phyloP scores from a whole-genome alignment of 2,329 filamentous ascomycete species.

The Xylaria arbuscula region DNA sequence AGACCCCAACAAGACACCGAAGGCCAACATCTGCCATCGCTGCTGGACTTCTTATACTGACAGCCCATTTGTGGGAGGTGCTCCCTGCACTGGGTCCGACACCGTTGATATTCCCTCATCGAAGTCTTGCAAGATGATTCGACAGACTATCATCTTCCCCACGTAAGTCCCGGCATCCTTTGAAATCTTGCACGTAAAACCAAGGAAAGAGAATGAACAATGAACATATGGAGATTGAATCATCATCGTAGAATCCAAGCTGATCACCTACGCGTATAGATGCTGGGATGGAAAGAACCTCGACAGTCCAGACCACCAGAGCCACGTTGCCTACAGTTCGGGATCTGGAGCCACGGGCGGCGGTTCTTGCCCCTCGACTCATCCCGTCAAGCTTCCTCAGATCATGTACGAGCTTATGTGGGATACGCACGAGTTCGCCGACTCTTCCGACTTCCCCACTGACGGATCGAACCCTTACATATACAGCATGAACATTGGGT shows the following conservation, averaged over 20 bases:
- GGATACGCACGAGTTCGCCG: conserved; percentile 56
- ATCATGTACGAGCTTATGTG: conserved; percentile 63
- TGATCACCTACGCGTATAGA: conserved; percentile 45
- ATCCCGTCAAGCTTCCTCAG: conserved; percentile 60
- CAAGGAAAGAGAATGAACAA: neutral
- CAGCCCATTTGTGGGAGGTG: conserved; percentile 59
- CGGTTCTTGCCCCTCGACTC: conserved; percentile 58
- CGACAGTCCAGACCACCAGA: conserved; percentile 60
- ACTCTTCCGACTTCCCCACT: conserved; percentile 57
- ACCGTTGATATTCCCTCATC: conserved; percentile 61
- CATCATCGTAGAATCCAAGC: conserved; percentile 1
- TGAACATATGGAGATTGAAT: neutral
- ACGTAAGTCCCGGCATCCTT: conserved; percentile 46
- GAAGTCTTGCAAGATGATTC: conserved; percentile 63
- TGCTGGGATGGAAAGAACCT: conserved; percentile 63
- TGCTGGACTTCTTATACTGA: conserved; percentile 61
- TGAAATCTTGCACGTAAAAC: neutral
- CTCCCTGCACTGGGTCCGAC: conserved; percentile 61
- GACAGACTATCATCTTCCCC: conserved; percentile 64
- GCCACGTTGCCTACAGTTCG: conserved; percentile 59
- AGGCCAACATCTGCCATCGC: conserved; percentile 59
- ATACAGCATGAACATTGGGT: conserved; percentile 59
- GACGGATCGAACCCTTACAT: conserved; percentile 57
- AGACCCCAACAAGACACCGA: conserved; percentile 53
- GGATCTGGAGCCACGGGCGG: conserved; percentile 59